A percentile compares a stretch with the other conserved stretches of the same genome.
Evolutionary conservation across 2,329 filamentous ascomycete genomes (phyloP).

Genomic region (Stemphylium vesicarium): DNA sequence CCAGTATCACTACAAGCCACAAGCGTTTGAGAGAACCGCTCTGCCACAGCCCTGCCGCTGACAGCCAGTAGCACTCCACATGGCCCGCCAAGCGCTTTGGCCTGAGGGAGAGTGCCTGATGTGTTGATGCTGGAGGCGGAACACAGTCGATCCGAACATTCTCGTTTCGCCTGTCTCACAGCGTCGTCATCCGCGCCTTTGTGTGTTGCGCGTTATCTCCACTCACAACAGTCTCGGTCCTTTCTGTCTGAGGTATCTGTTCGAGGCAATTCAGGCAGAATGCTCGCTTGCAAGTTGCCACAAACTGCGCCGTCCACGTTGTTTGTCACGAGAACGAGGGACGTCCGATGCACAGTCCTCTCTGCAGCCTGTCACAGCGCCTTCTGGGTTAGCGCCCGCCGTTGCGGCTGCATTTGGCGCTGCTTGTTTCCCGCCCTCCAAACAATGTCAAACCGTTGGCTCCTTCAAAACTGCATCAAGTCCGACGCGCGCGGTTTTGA

Average conservation of each 20-base stretch:
- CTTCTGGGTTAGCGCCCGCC: constrained; percentile 46
- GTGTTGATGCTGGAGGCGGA: constrained; percentile 45
- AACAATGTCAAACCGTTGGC: constrained; percentile 49
- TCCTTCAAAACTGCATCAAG: constrained; percentile 45
- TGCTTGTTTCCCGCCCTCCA: constrained; percentile 47
- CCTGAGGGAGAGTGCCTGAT: constrained; percentile 30
- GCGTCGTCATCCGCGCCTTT: constrained; percentile 30
- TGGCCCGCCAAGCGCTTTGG: constrained; percentile 32
- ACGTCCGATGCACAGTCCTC: constrained; percentile 37
- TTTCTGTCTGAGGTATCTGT: not conserved
- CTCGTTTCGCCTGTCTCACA: constrained; percentile 47
- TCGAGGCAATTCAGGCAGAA: not conserved
- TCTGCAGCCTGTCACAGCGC: constrained; percentile 35
- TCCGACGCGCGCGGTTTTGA: constrained; percentile 49
- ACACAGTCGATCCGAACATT: constrained; percentile 36
- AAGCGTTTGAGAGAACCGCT: constrained; percentile 40
- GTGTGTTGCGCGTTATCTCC: constrained; percentile 28
- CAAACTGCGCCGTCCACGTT: not conserved
- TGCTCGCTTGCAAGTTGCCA: not conserved
- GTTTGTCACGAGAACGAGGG: constrained; percentile 6
- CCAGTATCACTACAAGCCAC: constrained; percentile 39
- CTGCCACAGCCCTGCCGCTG: constrained; percentile 31
- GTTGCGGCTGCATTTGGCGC: constrained; percentile 36
- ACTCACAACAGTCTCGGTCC: not conserved
- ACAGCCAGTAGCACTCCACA: constrained; percentile 28